Base-by-base conservation (phyloP, 495 filamentous ascomycete genomes). In the Daldinia caldariorum region DNA sequence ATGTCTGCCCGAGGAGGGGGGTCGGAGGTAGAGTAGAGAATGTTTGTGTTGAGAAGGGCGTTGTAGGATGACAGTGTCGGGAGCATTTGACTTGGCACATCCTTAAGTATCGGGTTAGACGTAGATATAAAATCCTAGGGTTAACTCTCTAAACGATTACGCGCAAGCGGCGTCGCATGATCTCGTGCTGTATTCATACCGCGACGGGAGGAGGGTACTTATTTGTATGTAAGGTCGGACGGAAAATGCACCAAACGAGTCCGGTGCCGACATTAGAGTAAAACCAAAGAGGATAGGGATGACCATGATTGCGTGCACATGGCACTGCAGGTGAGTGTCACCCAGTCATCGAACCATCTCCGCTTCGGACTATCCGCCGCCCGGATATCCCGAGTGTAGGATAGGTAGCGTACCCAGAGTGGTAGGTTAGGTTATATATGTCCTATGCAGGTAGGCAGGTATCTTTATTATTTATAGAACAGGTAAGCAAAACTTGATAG, bases 231-330 rank as follows among this genome's bases (percentile, higher is more conserved):
- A 66, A 58, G 68, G 68, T 62, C 50, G 58, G 68, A 63, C 62
- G 58, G 63, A 59, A 35, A 35, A 66, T 61, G 62, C 43, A 45
- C 61, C 20, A 65, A 56, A 66, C 34, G 58, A 63, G 45, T 67
- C 63, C 63, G 63, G 69, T 66, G 63, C 59, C 69, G 63, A 71
- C 16, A 45, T 37, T 55, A 54, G 32, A 71, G 29, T 37, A 43
- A 29, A 37, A 57, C 18, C 7, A 22, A 51, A 51, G 18, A 54
- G 31, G 62, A 62, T 66, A 58, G 57, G 59, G 66, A 69, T 69
- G 59, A 69, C 60, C 51, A 67, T 50, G 63, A 72, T 67, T 64
- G 69, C 51, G 66, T 64, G 59, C 62, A 71, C 62, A 71, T 70
- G 63, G 67, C 41, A 63, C 63, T 67, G 63, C 69, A 67, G 63